Evolutionary conservation across 2,329 filamentous ascomycete genomes (phyloP).

Genomic region (Bipolaris sorokiniana): DNA sequence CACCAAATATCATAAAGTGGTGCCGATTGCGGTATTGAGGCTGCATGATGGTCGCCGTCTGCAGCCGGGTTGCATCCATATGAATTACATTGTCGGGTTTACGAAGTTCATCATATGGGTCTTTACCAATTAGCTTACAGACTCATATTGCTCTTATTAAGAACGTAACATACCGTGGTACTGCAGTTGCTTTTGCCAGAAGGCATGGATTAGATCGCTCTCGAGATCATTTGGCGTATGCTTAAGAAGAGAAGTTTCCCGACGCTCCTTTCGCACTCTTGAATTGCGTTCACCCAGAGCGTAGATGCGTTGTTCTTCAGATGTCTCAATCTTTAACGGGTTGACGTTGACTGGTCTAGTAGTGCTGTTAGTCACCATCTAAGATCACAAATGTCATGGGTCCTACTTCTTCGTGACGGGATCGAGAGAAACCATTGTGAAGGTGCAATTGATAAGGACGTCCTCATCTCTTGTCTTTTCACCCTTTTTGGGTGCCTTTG

Average conservation of each 20-base stretch:
- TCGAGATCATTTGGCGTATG: conserved; percentile 74
- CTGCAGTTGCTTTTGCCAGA: conserved; percentile 72
- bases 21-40: conserved; percentile 73
- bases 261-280: conserved; percentile 68
- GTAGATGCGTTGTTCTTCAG: conserved; percentile 69
- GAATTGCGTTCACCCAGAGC: conserved; percentile 69
- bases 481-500: conserved; percentile 67
- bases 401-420: conserved; percentile 68
- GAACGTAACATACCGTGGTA: conserved; percentile 59
- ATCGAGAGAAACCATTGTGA: conserved; percentile 78
- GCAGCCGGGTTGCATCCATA: conserved; percentile 68
- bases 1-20: conserved; percentile 80
- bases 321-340: conserved; percentile 66
- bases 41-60: conserved; percentile 76
- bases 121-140: conserved; percentile 34
- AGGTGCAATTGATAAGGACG: conserved; percentile 72
- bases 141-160: background rate
- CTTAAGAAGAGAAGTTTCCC: conserved; percentile 66
- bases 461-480: conserved; percentile 64
- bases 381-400: background rate
- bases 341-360: conserved; percentile 65
- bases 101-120: conserved; percentile 61
- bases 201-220: conserved; percentile 72
- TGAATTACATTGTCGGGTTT: conserved; percentile 64
- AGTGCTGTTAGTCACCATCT: background rate